phyloP scores from a whole-genome alignment of 768 basidiomycete genomes.

The Fistulinella prunicolor region DNA sequence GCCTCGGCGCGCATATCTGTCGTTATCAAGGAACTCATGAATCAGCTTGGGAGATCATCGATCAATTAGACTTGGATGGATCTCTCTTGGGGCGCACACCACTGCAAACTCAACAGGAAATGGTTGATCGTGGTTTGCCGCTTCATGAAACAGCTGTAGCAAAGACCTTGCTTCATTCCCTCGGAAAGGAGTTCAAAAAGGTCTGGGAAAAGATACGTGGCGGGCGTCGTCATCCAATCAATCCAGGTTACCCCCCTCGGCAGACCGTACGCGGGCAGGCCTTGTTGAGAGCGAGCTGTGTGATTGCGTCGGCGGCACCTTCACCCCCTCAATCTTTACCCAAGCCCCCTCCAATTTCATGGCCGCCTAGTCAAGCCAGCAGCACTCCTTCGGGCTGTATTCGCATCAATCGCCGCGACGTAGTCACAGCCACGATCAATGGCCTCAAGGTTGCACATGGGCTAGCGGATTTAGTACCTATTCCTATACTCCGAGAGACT shows the following conservation, averaged over 20 bases:
- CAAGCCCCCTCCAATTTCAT: too few species aligned
- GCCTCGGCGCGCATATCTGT: constrained; percentile 6
- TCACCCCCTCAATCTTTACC: too few species aligned
- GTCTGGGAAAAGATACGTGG: constrained; percentile 4
- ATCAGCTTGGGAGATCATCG: constrained; percentile 16
- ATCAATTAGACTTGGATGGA: not conserved
- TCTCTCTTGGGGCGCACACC: not conserved
- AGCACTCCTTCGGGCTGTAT: constrained; percentile 6
- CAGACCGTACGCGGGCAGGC: not conserved
- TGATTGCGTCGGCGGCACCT: not conserved
- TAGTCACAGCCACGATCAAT: not conserved
- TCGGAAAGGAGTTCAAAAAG: constrained; percentile 8
- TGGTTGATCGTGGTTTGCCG: constrained; percentile 11
- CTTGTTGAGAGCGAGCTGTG: not conserved
- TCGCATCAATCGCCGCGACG: not conserved
- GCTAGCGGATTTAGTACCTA: constrained; percentile 2
- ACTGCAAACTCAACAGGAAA: constrained; percentile 16
- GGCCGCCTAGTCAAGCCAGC: not conserved
- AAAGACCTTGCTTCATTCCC: constrained; percentile 11
- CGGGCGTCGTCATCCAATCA: not conserved
- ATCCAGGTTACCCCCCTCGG: too few species aligned
- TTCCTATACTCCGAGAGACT: constrained; percentile 4
- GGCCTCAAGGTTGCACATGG: constrained; percentile 8
- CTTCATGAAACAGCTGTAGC: constrained; percentile 15
- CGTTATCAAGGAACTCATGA: constrained; percentile 10